phyloP scores from a whole-genome alignment of 1,284 basidiomycete species.

The Melampsora americana region DNA sequence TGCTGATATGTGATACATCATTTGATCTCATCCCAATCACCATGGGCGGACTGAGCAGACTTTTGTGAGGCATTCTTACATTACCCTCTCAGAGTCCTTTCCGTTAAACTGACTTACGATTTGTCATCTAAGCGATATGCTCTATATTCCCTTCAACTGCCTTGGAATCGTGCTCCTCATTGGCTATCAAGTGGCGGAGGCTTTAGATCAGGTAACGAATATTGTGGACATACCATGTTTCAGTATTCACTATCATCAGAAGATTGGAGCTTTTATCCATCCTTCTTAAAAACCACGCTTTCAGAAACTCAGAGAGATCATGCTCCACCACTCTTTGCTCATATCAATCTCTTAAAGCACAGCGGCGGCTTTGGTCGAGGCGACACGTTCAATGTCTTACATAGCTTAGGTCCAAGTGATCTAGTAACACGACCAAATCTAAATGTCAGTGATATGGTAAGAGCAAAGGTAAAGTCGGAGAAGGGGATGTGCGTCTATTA shows the following conservation, averaged over 20 bases:
- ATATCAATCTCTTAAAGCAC: constrained; percentile 7
- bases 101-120: neutral
- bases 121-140: neutral
- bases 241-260: constrained; percentile 1
- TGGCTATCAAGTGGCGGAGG: neutral
- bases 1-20: neutral
- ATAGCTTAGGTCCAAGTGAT: constrained; percentile 7
- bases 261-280: neutral
- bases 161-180: constrained; percentile 9
- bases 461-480: neutral
- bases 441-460: neutral
- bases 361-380: neutral
- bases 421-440: neutral
- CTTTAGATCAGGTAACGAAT: neutral
- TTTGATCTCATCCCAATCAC: neutral
- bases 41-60: neutral
- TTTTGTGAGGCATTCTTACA: neutral
- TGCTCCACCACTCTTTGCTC: constrained; percentile 5
- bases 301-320: neutral
- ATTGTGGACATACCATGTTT: constrained; percentile 8
- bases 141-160: neutral
- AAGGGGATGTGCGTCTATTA: constrained; percentile 1
- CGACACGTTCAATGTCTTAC: constrained; percentile 5
- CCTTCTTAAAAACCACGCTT: neutral
- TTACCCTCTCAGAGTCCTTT: neutral